Conservation (phyloP, 306 rosid genomes). For the Casuarina cunninghamiana region DNA sequence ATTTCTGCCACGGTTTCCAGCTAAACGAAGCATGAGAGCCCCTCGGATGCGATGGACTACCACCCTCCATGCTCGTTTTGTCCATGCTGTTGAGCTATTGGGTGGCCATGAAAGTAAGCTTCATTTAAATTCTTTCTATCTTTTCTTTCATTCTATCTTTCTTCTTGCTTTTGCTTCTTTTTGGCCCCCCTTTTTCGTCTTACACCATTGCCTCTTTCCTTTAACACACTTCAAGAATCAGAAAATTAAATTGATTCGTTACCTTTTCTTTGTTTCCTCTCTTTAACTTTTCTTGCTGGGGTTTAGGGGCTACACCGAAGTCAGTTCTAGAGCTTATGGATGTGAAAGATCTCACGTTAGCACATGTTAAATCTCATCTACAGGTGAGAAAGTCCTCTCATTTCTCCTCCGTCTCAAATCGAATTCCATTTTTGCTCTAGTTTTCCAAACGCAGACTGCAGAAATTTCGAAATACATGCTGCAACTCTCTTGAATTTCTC, state of each 20-base stretch:
- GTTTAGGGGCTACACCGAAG: constrained; percentile 93
- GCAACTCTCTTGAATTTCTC: too few species aligned
- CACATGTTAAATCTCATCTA: constrained; percentile 98
- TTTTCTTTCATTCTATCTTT: not conserved
- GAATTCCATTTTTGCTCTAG: not conserved
- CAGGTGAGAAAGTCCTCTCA: constrained; percentile 56
- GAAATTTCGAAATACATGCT: not conserved
- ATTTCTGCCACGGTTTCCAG: constrained; percentile 82
- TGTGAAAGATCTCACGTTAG: constrained; percentile 98
- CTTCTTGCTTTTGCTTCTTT: constrained; percentile 4
- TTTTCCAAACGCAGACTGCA: not conserved
- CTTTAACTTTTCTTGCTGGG: not conserved
- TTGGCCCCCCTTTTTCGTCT: constrained; percentile 15
- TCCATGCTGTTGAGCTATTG: constrained; percentile 93
- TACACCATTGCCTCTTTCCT: constrained; percentile 27
- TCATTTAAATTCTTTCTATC: not conserved
- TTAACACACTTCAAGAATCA: not conserved
- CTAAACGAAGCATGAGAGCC: constrained; percentile 96
- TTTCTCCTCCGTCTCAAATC: not conserved
- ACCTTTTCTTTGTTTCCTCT: not conserved
- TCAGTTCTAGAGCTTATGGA: constrained; percentile 99
- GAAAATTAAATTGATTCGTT: constrained; percentile 17
- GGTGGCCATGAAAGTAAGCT: constrained; percentile 98
- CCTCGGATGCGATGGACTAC: constrained; percentile 99
- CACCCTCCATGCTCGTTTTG: constrained; percentile 94